Evolutionary conservation across 2,329 filamentous ascomycete species (phyloP), one percentile per base, ranked within the genome.

Genomic region (Lomentospora prolificans): DNA sequence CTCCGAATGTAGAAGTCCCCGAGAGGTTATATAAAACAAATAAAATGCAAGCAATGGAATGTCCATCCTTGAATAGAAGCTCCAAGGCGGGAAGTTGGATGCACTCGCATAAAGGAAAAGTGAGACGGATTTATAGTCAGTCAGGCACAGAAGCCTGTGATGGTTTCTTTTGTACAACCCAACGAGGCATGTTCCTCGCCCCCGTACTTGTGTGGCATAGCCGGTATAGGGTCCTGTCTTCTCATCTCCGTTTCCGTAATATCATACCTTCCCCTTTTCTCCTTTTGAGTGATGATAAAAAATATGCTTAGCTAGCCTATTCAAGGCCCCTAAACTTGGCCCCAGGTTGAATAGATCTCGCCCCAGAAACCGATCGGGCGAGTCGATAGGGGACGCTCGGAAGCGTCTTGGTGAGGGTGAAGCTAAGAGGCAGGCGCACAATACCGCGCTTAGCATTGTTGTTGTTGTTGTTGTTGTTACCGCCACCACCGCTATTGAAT

Each of bases 401-500:
- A 33, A 56, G 14, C 33, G 30, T 56, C 46, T 30, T 25, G 48
- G 48, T 31, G 22, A 56, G 31, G 5, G 12, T 24, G 2, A 19
- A 19, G 44, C 22, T 51, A 25, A 51, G 24, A 5, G 30, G 46
- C 25, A 51, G 44, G 57, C 46, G 17, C 8, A 25, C 56, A 14
- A 57, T 39, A 36, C 50, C 30, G 31, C 54, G 54, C 48, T 51
- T 22, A 36, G 50, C 50, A 2, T 57, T 51, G 39, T 63, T 61
- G 54, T 63, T 63, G 56, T 59, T 66, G 30, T 61, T 64, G 50
- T 60, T 59, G 57, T 52, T 62, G 64, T 59, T 65, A 60, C 58
- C 59, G 2, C 41, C 41, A 14, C 52, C 52, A n/a, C 36, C 24
- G 58, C 63, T 58, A 53, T 52, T 31, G 50, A 57, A 60, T 58